phyloP scores from a whole-genome alignment of 2,329 filamentous ascomycete genomes.

The Aspergillus alliaceus region DNA sequence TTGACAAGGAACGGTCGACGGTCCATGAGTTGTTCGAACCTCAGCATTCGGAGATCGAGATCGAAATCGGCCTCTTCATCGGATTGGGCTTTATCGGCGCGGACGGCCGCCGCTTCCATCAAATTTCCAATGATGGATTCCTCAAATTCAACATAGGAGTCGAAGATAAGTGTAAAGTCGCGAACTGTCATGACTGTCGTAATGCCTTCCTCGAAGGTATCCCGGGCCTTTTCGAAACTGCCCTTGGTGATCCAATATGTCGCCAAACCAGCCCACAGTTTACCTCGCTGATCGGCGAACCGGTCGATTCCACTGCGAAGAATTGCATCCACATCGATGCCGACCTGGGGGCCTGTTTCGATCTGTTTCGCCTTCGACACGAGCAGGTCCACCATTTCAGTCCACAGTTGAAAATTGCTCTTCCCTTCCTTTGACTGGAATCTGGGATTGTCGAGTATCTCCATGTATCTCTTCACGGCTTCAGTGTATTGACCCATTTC shows the following conservation, averaged over 20 bases:
- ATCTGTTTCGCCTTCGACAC: slow-evolving; percentile 88
- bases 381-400: slow-evolving; percentile 91
- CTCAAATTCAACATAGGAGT: slow-evolving; percentile 94
- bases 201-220: slow-evolving; percentile 93
- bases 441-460: slow-evolving; percentile 83
- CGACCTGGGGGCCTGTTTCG: slow-evolving; percentile 74
- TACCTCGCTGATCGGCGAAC: slow-evolving; percentile 91
- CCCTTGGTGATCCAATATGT: slow-evolving; percentile 95
- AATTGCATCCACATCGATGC: slow-evolving; percentile 88
- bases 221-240: slow-evolving; percentile 87
- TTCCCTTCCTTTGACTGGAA: slow-evolving; percentile 94
- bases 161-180: slow-evolving; percentile 95
- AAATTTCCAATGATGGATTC: slow-evolving; percentile 89
- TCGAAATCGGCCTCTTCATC: slow-evolving; percentile 90
- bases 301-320: slow-evolving; percentile 86
- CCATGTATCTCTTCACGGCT: slow-evolving; percentile 86
- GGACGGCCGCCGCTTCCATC: slow-evolving; percentile 80
- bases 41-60: slow-evolving; percentile 93
- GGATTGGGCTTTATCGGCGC: slow-evolving; percentile 73
- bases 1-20: slow-evolving; percentile 93
- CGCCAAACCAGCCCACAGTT: slow-evolving; percentile 90
- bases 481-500: slow-evolving; percentile 84
- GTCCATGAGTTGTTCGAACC: slow-evolving; percentile 98
- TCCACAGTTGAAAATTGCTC: slow-evolving; percentile 95
- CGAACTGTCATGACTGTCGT: slow-evolving; percentile 98